phyloP scores from a whole-genome alignment of 495 filamentous ascomycete species.

The Talaromyces trachyspermus region DNA sequence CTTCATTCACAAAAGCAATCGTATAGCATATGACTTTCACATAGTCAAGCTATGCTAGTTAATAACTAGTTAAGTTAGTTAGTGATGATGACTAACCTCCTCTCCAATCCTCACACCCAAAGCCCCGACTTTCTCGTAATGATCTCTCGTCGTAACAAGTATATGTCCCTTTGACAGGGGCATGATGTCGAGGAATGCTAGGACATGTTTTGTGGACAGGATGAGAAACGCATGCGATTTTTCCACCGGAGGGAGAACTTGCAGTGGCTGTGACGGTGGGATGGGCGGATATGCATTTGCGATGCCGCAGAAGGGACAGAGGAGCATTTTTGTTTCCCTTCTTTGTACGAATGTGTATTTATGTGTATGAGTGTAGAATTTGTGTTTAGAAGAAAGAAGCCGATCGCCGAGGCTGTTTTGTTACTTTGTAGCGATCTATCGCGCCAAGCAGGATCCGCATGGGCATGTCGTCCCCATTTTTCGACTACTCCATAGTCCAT shows the following conservation, averaged over 20 bases:
- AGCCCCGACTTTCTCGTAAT: slow-evolving; percentile 66
- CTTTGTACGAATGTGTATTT: too few species aligned
- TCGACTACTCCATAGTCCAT: too few species aligned
- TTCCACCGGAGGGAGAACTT: background rate
- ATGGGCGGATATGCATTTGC: slow-evolving; percentile 36
- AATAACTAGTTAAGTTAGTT: too few species aligned
- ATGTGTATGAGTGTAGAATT: too few species aligned
- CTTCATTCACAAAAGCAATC: background rate
- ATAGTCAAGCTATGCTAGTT: too few species aligned
- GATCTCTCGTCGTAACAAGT: slow-evolving; percentile 62
- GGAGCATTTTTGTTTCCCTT: too few species aligned
- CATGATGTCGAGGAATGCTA: slow-evolving; percentile 89
- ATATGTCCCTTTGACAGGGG: slow-evolving; percentile 74
- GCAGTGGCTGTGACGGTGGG: slow-evolving; percentile 22
- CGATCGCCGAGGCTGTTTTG: too few species aligned
- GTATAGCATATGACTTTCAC: too few species aligned
- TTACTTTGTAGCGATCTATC: too few species aligned
- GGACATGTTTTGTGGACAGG: slow-evolving; percentile 60
- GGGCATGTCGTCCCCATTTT: too few species aligned
- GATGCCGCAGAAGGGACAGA: slow-evolving; percentile 39
- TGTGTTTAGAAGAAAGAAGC: background rate
- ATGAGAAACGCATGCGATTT: slow-evolving; percentile 53
- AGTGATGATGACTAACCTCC: slow-evolving; percentile 38
- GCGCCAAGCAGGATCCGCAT: too few species aligned
- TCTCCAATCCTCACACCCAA: slow-evolving; percentile 44